Evolutionary conservation across 2,329 filamentous ascomycete species (phyloP), one percentile per base, ranked within the genome.

Genomic region (Aphanocladium album): DNA sequence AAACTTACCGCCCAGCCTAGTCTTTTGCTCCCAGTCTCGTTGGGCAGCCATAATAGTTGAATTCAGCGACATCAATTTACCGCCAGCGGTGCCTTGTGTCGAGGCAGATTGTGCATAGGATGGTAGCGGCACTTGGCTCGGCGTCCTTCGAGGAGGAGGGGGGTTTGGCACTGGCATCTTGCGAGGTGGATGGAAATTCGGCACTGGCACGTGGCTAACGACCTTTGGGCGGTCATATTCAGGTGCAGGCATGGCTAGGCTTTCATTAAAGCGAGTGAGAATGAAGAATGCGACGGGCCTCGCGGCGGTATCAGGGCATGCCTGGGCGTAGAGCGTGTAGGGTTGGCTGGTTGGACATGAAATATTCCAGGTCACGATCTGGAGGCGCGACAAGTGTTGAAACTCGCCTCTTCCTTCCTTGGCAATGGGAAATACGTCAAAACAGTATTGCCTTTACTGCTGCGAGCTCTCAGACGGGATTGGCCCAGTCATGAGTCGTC

Each of bases 31-130:
- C 74, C 74, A 75, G 16, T 68, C 58, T 35, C 62, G 63, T 59
- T 74, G 72, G 19, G 70, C 60, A 3, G 66, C 67, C 52, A 66
- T 21, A 5, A 75, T 73, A 27, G 62, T 67, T 19, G 60, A 61
- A 49, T 55, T 60, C 16, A 60, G 58, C 17, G 58, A 49, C 58
- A 55, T 55, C 2, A 55, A 25, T 39, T 58, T 58, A 35, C 8
- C 17, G 55, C 11, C 25, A 2, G 43, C 21, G 23, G 21, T 12
- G 33, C 21, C 23, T 5, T 17, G 47, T 5, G 35, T 4, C 25
- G 8, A 5, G 14, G 27, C n/a, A 27, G 57, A 35, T 16, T 60
- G 37, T n/a, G 50, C 57, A 17, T 53, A 57, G 12, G 37, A 8
- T 1, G 57, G 57, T 30, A 60, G 27, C 19, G 49, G 49, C 16